Base-by-base conservation (phyloP, 2,329 filamentous ascomycete genomes). In the Fusarium robinianum region DNA sequence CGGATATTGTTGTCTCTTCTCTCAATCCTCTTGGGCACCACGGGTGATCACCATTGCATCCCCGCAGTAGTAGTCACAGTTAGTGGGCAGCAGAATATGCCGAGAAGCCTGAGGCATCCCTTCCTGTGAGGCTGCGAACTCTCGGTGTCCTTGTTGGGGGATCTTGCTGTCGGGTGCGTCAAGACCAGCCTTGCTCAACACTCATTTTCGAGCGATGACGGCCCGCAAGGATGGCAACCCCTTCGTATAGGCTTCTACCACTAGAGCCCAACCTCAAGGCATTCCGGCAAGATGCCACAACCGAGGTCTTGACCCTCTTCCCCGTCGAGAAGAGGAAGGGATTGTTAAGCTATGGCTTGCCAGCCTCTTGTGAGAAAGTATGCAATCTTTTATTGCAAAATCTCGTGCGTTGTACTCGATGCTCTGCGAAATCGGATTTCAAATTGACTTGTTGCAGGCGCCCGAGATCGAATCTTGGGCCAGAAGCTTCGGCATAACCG, bases 281-380 rank as follows among this genome's bases (percentile, higher is more conserved):
- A 24, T 40, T 60, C 22, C 57, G 58, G 23, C 57, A 60, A 41
- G 54, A 60, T 22, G 57, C 57, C 36, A 60, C 49, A 10, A 60
- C 57, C 35, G 57, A 60, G 36, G 57, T 60, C 11, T 29, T 60
- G 41, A 60, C 57, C 22, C 41, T 60, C 21, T 60, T 60, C 30
- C 57, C 57, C 11, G 51, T 51, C 23, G 49, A 60, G 44, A 60
- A 55, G 32, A 55, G 43, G 35, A 57, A 53, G 34, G 57, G 57
- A 5, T 35, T 60, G 27, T 35, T 55, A 41, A 60, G 57, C 24
- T 60, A 60, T 37, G 57, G 56, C 8, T 42, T 60, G 22, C 57
- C 57, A 9, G 56, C 60, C 19, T 60, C 57, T 27, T 58, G 57
- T 25, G 46, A 49, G 21, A 52, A 53, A 23, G 29, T 60, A 27